These are phyloP conservation scores for Forsythia viridissima DNA, from an alignment of 257 asterid genomes.

Conservation along the genomic window DNA sequence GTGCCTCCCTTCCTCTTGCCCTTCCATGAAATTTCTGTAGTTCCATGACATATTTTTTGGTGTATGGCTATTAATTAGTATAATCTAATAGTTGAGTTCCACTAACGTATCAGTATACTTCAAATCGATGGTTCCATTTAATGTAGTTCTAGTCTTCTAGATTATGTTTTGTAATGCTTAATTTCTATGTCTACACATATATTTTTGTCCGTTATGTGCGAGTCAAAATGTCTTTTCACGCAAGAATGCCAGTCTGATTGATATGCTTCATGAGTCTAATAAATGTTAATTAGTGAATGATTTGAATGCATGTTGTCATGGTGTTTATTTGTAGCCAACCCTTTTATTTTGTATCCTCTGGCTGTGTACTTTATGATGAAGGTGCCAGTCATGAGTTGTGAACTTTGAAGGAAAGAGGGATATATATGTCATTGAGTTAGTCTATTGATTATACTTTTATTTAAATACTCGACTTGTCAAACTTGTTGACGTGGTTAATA, in stretches of 20 bases:
- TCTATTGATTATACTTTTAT: conserved; percentile 3
- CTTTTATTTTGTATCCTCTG: neutral
- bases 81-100: neutral
- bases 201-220: neutral
- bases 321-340: neutral
- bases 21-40: neutral
- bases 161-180: neutral
- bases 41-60: too few species aligned
- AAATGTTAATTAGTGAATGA: neutral
- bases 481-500: conserved; percentile 18
- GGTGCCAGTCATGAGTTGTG: neutral
- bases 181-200: neutral
- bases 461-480: conserved; percentile 4
- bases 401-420: conserved; percentile 4
- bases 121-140: neutral
- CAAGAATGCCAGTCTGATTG: neutral
- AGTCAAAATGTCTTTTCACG: neutral
- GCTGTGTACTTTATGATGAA: neutral
- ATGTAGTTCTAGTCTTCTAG: neutral
- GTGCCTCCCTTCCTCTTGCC: neutral
- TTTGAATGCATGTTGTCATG: neutral
- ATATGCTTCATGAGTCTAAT: neutral
- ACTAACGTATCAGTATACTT: neutral
- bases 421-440: neutral
- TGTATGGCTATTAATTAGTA: neutral